phyloP scores from a whole-genome alignment of 2,329 filamentous ascomycete species.

The Fusarium sp. region DNA sequence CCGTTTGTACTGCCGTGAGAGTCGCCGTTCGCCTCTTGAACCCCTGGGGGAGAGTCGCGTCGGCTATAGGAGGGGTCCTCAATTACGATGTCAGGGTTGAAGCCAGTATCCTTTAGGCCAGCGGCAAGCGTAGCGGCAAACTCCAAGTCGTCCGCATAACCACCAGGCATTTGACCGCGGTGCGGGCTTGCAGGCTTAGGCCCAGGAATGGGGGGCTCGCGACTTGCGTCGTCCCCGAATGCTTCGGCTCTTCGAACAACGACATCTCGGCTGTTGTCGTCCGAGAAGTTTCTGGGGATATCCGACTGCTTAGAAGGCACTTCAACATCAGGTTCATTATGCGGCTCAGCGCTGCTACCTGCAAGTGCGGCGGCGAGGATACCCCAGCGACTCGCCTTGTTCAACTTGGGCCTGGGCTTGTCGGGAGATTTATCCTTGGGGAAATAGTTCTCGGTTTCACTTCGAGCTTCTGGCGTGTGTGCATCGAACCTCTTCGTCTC shows the following conservation, averaged over 20 bases:
- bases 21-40: conserved; percentile 60
- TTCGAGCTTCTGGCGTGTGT: conserved; percentile 66
- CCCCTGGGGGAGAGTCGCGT: conserved; percentile 73
- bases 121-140: conserved; percentile 79
- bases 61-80: conserved; percentile 73
- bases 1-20: conserved; percentile 52
- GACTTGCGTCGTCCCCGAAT: conserved; percentile 56
- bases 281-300: conserved; percentile 31
- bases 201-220: conserved; percentile 65
- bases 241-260: conserved; percentile 39
- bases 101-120: conserved; percentile 75
- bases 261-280: conserved; percentile 35
- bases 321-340: conserved; percentile 51
- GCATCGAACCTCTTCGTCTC: conserved; percentile 73
- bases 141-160: conserved; percentile 75
- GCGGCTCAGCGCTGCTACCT: conserved; percentile 55
- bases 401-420: conserved; percentile 52
- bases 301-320: conserved; percentile 24
- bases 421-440: conserved; percentile 42
- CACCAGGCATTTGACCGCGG: conserved; percentile 69
- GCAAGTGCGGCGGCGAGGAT: conserved; percentile 64
- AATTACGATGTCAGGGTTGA: conserved; percentile 77
- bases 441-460: conserved; percentile 50
- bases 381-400: conserved; percentile 63
- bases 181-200: conserved; percentile 67